A percentile compares a stretch with the other conserved stretches of the same genome.
phyloP scores from a whole-genome alignment of 2,329 filamentous ascomycete genomes.

The Paracoccidioides brasiliensis region DNA sequence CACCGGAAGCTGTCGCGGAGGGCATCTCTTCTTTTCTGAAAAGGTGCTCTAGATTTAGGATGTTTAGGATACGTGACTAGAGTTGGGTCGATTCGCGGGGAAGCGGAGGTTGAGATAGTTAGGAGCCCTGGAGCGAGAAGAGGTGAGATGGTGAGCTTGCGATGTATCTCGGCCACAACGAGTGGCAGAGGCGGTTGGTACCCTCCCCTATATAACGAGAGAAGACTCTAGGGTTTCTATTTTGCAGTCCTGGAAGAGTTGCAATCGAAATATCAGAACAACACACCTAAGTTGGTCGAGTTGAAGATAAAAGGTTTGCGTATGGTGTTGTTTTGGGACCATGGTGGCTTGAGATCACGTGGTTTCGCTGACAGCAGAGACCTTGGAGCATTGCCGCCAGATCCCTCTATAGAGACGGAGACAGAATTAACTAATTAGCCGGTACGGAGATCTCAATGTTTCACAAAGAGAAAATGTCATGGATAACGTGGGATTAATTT shows the following conservation, averaged over 20 bases:
- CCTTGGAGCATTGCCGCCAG: background rate
- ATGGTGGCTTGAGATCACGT: slow-evolving; percentile 2
- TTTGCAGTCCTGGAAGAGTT: background rate
- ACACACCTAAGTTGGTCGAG: background rate
- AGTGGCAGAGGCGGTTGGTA: background rate
- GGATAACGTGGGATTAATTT: too few relatives aligned
- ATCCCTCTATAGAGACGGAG: background rate
- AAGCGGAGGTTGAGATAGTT: background rate
- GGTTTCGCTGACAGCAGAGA: background rate
- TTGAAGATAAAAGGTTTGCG: background rate
- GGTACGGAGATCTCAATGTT: too few relatives aligned
- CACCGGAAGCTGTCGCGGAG: slow-evolving; percentile 35
- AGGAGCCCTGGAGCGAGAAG: background rate
- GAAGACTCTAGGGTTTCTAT: background rate
- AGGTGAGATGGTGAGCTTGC: background rate
- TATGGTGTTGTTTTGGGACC: background rate
- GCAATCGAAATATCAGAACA: background rate
- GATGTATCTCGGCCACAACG: background rate
- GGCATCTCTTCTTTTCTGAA: slow-evolving; percentile 18
- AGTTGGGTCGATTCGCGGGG: background rate
- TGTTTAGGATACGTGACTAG: background rate
- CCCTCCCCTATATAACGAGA: background rate
- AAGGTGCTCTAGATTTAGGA: background rate
- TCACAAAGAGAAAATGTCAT: too few relatives aligned
- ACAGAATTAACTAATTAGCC: background rate